Conservation (phyloP, 2,329 filamentous ascomycete species). For the Fusarium odoratissimum region DNA sequence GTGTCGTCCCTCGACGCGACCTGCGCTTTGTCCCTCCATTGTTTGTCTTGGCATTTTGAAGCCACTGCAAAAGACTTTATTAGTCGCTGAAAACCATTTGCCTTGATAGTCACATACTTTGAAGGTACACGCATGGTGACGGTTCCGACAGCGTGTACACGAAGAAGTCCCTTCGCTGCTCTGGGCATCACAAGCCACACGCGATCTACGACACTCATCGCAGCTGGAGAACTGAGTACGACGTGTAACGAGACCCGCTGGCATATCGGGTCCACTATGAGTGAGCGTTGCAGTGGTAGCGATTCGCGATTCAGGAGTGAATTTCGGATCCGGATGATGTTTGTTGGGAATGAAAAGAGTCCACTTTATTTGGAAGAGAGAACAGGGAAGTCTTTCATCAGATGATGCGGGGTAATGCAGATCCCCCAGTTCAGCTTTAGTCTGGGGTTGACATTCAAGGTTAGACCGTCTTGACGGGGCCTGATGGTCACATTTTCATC, state of each 20-base stretch:
- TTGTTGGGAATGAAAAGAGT: constrained; percentile 4
- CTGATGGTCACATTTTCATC: background rate
- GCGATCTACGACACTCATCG: constrained; percentile 48
- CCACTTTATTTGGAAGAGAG: constrained; percentile 3
- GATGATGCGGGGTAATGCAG: constrained; percentile 38
- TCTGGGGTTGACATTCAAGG: constrained; percentile 22
- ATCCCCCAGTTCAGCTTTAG: constrained; percentile 15
- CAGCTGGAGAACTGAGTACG: constrained; percentile 53
- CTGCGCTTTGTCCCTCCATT: constrained; percentile 22
- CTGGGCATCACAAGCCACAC: constrained; percentile 48
- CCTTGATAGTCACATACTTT: constrained; percentile 32
- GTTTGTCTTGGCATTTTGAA: constrained; percentile 38
- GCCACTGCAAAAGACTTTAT: constrained; percentile 10
- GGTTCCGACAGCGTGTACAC: constrained; percentile 68
- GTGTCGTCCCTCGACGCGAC: constrained; percentile 22
- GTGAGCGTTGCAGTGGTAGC: background rate
- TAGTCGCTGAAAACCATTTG: no score
- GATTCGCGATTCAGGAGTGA: background rate
- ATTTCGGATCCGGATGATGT: constrained; percentile 27
- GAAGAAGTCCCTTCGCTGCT: constrained; percentile 68
- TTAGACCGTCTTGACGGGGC: background rate
- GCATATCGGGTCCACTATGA: constrained; percentile 25
- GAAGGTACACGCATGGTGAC: constrained; percentile 46
- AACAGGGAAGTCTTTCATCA: constrained; percentile 1
- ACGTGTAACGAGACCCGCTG: constrained; percentile 35